Evolutionary conservation across 352 stramenopile species (phyloP).

Genomic region (Peronosclerospora sorghi): DNA sequence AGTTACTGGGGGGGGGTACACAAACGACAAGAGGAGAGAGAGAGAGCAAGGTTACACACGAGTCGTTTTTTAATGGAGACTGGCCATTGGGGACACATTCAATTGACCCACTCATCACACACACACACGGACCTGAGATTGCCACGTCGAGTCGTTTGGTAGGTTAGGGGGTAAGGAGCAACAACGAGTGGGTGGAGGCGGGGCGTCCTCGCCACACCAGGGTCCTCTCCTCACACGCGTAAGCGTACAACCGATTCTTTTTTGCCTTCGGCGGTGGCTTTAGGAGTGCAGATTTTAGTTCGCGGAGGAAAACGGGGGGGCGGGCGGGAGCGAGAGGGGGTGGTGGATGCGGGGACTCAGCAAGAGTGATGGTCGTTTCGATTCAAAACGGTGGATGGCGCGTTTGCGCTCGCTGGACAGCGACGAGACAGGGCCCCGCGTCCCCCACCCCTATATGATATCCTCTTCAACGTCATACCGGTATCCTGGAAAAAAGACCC

Average conservation of each 20-base stretch:
- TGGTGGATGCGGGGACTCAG: constrained; percentile 13
- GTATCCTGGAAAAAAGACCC: too few species aligned
- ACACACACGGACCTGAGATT: too few species aligned
- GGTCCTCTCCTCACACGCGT: neutral
- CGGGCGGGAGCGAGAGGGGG: constrained; percentile 18
- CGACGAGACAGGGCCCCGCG: neutral
- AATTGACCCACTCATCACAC: too few species aligned
- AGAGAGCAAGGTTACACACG: neutral
- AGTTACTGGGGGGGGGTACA: neutral
- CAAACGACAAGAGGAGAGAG: neutral
- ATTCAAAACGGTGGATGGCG: constrained; percentile 3
- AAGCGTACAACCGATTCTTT: constrained; percentile 6
- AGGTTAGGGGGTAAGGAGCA: too few species aligned
- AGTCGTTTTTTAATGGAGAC: neutral
- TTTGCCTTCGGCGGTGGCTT: constrained; percentile 18
- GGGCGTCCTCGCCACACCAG: neutral
- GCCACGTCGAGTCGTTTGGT: too few species aligned
- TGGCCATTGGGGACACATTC: neutral
- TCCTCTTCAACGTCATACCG: too few species aligned
- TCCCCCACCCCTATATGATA: too few species aligned
- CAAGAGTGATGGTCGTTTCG: constrained; percentile 9
- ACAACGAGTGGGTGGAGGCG: neutral
- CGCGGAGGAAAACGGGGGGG: constrained; percentile 15
- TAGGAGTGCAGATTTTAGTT: constrained; percentile 14
- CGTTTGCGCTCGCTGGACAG: neutral